Conservation (phyloP, 2,329 filamentous ascomycete genomes). For the Alternaria ethzedia region DNA sequence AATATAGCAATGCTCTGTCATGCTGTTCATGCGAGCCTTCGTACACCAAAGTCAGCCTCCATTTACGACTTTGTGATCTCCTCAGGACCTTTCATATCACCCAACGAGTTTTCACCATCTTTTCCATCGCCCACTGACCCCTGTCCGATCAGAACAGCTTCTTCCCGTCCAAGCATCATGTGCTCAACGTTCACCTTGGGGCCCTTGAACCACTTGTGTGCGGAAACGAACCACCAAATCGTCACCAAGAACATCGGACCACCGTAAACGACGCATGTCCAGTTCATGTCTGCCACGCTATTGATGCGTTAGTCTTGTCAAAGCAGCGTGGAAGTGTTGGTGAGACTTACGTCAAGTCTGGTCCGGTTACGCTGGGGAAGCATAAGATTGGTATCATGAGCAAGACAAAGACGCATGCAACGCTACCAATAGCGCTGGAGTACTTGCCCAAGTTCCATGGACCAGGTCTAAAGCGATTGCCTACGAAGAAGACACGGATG, state of each 20-base stretch:
- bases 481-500: conserved; percentile 66
- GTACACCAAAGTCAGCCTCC: neutral
- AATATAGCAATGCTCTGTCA: neutral
- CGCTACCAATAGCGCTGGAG: conserved; percentile 62
- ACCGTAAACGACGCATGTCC: conserved; percentile 71
- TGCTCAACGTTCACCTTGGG: conserved; percentile 72
- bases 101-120: conserved; percentile 14
- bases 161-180: conserved; percentile 53
- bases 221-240: conserved; percentile 69
- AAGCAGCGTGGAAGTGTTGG: neutral
- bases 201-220: conserved; percentile 72
- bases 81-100: neutral
- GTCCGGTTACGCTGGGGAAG: conserved; percentile 64
- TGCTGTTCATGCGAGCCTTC: neutral
- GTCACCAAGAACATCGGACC: conserved; percentile 65
- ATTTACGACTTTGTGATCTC: conserved; percentile 7
- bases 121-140: conserved; percentile 1
- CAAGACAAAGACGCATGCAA: conserved; percentile 65
- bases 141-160: conserved; percentile 48
- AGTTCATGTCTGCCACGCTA: conserved; percentile 66
- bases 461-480: conserved; percentile 68
- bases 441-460: conserved; percentile 72
- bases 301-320: conserved; percentile 15
- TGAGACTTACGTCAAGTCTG: conserved; percentile 57
- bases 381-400: conserved; percentile 74